phyloP scores from a whole-genome alignment of 306 rosid genomes.

The Gynostemma pentaphyllum region DNA sequence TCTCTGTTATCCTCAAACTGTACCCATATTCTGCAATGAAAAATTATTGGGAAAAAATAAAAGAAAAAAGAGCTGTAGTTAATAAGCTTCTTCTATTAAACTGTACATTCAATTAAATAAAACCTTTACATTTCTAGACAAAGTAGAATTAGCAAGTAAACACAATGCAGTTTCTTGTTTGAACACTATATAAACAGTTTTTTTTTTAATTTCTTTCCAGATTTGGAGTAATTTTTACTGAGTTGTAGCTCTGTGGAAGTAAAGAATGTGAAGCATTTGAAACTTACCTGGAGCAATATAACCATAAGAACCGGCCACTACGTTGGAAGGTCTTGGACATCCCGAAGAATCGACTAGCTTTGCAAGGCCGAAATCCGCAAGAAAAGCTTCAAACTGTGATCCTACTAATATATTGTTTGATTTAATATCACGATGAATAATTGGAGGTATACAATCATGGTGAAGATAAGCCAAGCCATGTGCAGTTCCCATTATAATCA shows the following conservation, averaged over 20 bases:
- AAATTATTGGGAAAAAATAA: no score
- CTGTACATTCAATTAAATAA: no score
- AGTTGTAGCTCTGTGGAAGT: not conserved
- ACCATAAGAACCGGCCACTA: conserved; percentile 86
- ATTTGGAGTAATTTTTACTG: not conserved
- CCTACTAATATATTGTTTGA: conserved; percentile 90
- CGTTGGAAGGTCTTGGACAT: conserved; percentile 44
- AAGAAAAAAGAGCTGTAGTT: not conserved
- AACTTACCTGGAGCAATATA: conserved; percentile 91
- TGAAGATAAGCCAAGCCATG: conserved; percentile 93
- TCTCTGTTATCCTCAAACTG: conserved; percentile 87
- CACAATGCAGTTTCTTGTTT: not conserved
- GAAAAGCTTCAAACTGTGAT: conserved; percentile 66
- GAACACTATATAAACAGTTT: not conserved
- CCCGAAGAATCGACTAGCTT: conserved; percentile 52
- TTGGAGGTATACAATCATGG: conserved; percentile 86
- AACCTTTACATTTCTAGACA: no score
- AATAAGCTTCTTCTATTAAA: not conserved
- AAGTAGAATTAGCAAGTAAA: not conserved
- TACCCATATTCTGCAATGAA: conserved; percentile 79
- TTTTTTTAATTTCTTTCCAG: not conserved
- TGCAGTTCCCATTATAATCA: conserved; percentile 75
- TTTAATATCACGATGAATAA: conserved; percentile 73
- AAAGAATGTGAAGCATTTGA: not conserved
- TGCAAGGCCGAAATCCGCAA: conserved; percentile 92